phyloP scores from a whole-genome alignment of 2,329 filamentous ascomycete species.

The Colletotrichum sp. region DNA sequence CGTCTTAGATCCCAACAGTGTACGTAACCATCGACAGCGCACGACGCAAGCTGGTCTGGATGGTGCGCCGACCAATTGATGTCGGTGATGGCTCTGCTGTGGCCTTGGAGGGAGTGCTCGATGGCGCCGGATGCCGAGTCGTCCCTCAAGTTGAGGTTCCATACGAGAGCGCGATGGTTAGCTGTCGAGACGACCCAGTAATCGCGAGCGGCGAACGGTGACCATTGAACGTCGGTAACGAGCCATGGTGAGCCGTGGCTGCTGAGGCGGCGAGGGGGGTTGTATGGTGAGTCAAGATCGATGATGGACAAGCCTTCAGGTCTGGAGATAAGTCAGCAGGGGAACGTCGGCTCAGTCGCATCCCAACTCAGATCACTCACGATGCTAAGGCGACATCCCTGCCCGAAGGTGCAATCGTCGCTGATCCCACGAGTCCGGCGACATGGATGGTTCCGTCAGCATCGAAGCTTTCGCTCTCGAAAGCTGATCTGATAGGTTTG shows the following conservation, averaged over 20 bases:
- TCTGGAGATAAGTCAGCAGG: constrained; percentile 37
- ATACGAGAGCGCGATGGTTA: constrained; percentile 92
- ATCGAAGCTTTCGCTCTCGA: constrained; percentile 87
- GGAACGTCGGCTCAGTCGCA: neutral
- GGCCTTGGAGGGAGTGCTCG: constrained; percentile 86
- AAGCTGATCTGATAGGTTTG: constrained; percentile 70
- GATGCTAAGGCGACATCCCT: constrained; percentile 90
- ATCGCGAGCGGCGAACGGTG: constrained; percentile 85
- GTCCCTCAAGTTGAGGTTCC: constrained; percentile 84
- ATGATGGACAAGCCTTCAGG: constrained; percentile 90
- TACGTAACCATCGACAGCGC: constrained; percentile 90
- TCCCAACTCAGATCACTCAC: constrained; percentile 42
- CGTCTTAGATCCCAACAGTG: constrained; percentile 89
- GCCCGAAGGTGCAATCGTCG: constrained; percentile 90
- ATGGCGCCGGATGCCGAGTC: constrained; percentile 75
- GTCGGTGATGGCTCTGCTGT: constrained; percentile 87
- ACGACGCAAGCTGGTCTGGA: constrained; percentile 87
- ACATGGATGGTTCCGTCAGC: constrained; percentile 85
- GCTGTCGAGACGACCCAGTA: constrained; percentile 95
- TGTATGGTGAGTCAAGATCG: constrained; percentile 89
- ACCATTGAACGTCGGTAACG: constrained; percentile 96
- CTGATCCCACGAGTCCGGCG: constrained; percentile 82
- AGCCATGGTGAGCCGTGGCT: constrained; percentile 92
- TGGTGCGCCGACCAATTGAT: constrained; percentile 96
- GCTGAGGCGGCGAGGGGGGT: constrained; percentile 79